These are phyloP conservation scores for Uncinocarpus reesii DNA, from an alignment of 2,329 filamentous ascomycete genomes.

Conservation along the genomic window DNA sequence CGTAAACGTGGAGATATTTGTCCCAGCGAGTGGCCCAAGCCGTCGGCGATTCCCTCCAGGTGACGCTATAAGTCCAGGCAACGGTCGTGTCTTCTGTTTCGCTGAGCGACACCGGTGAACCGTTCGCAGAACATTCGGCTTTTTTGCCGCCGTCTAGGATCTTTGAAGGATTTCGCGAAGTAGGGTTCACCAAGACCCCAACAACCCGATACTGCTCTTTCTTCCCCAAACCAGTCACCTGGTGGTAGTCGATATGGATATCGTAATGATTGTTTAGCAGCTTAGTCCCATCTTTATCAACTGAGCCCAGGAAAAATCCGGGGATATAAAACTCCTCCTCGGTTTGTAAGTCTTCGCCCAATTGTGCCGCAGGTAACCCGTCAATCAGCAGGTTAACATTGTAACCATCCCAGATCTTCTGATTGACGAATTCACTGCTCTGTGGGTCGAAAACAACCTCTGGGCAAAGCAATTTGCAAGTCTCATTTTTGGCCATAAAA, in stretches of 20 bases:
- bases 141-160: conserved; percentile 36
- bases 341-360: conserved; percentile 65
- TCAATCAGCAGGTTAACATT: conserved; percentile 95
- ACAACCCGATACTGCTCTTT: conserved; percentile 70
- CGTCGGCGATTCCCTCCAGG: conserved; percentile 73
- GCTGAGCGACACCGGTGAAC: conserved; percentile 52
- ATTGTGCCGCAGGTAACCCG: conserved; percentile 80
- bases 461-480: conserved; percentile 70
- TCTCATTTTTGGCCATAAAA: conserved; percentile 75
- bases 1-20: conserved; percentile 94
- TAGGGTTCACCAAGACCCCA: conserved; percentile 77
- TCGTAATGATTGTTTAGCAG: conserved; percentile 91
- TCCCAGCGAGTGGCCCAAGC: conserved; percentile 97
- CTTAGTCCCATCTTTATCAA: conserved; percentile 46
- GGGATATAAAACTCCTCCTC: conserved; percentile 77
- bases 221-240: conserved; percentile 48
- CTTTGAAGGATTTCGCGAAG: conserved; percentile 53
- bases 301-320: conserved; percentile 67
- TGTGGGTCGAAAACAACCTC: conserved; percentile 54
- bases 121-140: conserved; percentile 53
- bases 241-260: conserved; percentile 85
- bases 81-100: conserved; percentile 57
- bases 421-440: conserved; percentile 69
- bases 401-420: conserved; percentile 72
- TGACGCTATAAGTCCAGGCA: conserved; percentile 83